Percentiles rank a stretch among this genome's conserved stretches.
phyloP scores from a whole-genome alignment of 2,329 filamentous ascomycete species.

The Colletotrichum sp. region DNA sequence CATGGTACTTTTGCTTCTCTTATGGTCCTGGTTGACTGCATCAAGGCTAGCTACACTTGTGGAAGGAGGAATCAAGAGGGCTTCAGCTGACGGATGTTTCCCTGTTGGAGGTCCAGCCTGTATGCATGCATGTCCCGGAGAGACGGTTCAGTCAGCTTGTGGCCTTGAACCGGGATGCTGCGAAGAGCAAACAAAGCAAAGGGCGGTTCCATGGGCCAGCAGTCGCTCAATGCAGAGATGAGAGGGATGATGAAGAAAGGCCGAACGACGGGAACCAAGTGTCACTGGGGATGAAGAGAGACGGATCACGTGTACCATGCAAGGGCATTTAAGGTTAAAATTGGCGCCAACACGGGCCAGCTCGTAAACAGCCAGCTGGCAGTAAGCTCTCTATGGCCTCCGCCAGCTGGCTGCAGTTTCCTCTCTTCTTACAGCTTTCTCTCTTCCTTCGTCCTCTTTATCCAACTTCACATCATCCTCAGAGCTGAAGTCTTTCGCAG shows the following conservation, averaged over 20 bases:
- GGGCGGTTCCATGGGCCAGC: neutral
- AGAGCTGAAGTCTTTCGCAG: neutral
- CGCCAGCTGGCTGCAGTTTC: neutral
- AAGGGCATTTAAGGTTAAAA: constrained; percentile 11
- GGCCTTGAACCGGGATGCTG: neutral
- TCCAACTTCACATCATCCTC: neutral
- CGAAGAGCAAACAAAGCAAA: accelerated
- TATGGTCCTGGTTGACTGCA: neutral
- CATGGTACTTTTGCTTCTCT: neutral
- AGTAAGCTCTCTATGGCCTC: neutral
- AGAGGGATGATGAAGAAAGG: neutral
- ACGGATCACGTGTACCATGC: neutral
- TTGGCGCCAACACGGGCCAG: constrained; percentile 1
- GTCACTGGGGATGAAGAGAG: neutral
- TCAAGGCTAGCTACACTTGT: neutral
- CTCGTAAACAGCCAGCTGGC: neutral
- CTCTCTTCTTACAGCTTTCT: neutral
- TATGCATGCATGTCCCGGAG: neutral
- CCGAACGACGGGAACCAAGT: neutral
- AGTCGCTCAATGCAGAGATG: neutral
- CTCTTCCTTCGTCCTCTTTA: neutral
- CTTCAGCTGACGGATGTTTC: neutral
- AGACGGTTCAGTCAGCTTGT: neutral
- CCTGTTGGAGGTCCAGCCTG: neutral
- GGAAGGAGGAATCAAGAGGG: neutral